Evolutionary conservation across 257 asterid genomes (phyloP), one percentile per base, ranked within the genome.

Genomic region (Przewalskia tangutica): DNA sequence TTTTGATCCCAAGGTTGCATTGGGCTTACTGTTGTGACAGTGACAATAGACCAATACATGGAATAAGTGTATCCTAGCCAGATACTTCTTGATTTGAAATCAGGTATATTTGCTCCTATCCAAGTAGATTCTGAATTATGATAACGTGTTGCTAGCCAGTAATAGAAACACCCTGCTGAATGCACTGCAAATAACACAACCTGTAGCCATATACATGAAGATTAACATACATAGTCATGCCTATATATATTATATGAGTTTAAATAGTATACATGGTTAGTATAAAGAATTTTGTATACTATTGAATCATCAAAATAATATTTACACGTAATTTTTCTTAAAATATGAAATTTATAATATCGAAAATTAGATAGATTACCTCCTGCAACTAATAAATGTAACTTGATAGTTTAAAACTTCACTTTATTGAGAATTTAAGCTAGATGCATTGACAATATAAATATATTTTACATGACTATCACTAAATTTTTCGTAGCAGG

Each of bases 21-120:
- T n/a, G n/a, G n/a, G n/a, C n/a, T n/a, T n/a, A n/a, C 94, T 0
- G 99, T 92, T 23, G 98, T 48, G 80, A 95, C 95, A 70, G 99
- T 95, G 60, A 92, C 97, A 70, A 95, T 89, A 14, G 98, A 90
- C 98, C 99, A 95, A 59, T 95, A 95, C 91, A 92, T 89, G 58
- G 97, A 85, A 68, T 92, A 91, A 0, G 97, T 92, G 63, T 95
- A 95, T 34, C 95, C 97, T 83, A 89, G 44, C 98, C 98, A 93
- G 8, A 91, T 88, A 80, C 95, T 91, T 66, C 87, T 88, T 0
- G 84, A 65, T 88, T 92, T 79, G 77, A 93, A 95, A 83, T 88
- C 13, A 20, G 92, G 91, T 80, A 93, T 82, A 81, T 85, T 83
- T 53, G 86, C 50, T 65, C 98, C 98, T 48, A 95, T 89, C 98